These are phyloP conservation scores for Phanerochaete sordida DNA, from an alignment of 768 basidiomycete species.

Conservation along the genomic window DNA sequence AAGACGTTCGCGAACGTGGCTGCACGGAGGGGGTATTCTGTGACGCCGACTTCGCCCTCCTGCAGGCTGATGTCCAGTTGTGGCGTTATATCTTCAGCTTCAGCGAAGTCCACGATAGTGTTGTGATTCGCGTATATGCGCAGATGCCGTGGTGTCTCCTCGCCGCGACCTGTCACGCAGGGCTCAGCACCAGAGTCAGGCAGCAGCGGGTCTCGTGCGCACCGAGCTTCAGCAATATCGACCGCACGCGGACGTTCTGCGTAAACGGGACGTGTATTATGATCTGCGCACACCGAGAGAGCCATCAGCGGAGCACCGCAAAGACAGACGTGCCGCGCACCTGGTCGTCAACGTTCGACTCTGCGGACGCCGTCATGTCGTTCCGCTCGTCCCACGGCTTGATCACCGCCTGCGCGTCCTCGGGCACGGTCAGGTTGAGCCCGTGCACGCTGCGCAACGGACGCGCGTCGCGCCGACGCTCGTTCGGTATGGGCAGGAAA, in stretches of 20 bases:
- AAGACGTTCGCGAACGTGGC: constrained; percentile 76
- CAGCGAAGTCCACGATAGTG: constrained; percentile 73
- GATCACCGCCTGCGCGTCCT: constrained; percentile 71
- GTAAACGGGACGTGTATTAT: constrained; percentile 81
- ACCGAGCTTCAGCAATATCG: constrained; percentile 77
- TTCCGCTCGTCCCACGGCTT: constrained; percentile 83
- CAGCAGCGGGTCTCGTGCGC: constrained; percentile 18
- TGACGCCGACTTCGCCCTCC: constrained; percentile 64
- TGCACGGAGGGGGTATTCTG: constrained; percentile 75
- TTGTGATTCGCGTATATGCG: constrained; percentile 72
- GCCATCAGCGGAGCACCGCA: constrained; percentile 6
- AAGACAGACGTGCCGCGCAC: constrained; percentile 33
- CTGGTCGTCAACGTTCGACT: constrained; percentile 86
- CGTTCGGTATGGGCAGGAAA: background rate
- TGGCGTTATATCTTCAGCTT: constrained; percentile 65
- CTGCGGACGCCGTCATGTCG: constrained; percentile 57
- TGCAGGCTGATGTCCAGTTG: constrained; percentile 68
- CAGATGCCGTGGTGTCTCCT: constrained; percentile 69
- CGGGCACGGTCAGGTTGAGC: constrained; percentile 76
- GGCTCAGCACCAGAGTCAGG: background rate
- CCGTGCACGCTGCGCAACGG: constrained; percentile 61
- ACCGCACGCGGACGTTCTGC: constrained; percentile 72
- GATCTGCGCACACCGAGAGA: constrained; percentile 39
- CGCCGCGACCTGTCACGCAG: constrained; percentile 83
- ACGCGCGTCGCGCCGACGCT: constrained; percentile 5